Percentiles rank a stretch among this genome's conserved stretches.
Evolutionary conservation across 2,329 filamentous ascomycete species (phyloP).

Genomic region (Chalaropsis ovoidea): DNA sequence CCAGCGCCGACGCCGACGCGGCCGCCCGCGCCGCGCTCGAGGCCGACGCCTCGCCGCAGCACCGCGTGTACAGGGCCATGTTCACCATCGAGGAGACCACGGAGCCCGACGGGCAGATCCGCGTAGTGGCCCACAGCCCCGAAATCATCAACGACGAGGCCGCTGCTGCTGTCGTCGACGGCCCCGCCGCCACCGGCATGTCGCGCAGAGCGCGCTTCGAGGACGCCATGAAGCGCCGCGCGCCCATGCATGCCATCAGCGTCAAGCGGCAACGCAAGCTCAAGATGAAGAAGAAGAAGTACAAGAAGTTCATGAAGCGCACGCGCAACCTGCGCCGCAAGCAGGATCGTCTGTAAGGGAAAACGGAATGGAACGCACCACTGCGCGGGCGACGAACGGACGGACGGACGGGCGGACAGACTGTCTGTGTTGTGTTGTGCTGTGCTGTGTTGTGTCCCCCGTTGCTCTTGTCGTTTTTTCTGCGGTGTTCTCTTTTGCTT

Average conservation of each 20-base stretch:
- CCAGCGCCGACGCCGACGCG: constrained; percentile 33
- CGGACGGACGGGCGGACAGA: too few species aligned
- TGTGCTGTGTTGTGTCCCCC: not conserved
- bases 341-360: constrained; percentile 53
- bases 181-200: constrained; percentile 43
- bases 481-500: constrained; percentile 1
- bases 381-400: too few species aligned
- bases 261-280: constrained; percentile 86
- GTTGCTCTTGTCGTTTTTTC: not conserved
- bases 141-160: constrained; percentile 44
- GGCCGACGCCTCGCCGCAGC: constrained; percentile 36
- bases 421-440: too few species aligned
- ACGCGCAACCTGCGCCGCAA: constrained; percentile 83
- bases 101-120: constrained; percentile 49
- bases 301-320: constrained; percentile 96
- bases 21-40: constrained; percentile 27
- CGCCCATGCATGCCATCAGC: constrained; percentile 69
- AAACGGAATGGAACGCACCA: too few species aligned
- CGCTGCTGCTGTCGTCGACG: constrained; percentile 32
- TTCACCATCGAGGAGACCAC: constrained; percentile 59
- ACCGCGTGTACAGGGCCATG: constrained; percentile 52
- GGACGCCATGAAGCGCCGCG: constrained; percentile 41
- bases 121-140: constrained; percentile 51
- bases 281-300: constrained; percentile 99
- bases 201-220: constrained; percentile 49